A percentile compares a stretch with the other conserved stretches of the same genome.
These are phyloP conservation scores for Colletotrichum spaethianum DNA, from an alignment of 2,329 filamentous ascomycete genomes.

Conservation along the genomic window DNA sequence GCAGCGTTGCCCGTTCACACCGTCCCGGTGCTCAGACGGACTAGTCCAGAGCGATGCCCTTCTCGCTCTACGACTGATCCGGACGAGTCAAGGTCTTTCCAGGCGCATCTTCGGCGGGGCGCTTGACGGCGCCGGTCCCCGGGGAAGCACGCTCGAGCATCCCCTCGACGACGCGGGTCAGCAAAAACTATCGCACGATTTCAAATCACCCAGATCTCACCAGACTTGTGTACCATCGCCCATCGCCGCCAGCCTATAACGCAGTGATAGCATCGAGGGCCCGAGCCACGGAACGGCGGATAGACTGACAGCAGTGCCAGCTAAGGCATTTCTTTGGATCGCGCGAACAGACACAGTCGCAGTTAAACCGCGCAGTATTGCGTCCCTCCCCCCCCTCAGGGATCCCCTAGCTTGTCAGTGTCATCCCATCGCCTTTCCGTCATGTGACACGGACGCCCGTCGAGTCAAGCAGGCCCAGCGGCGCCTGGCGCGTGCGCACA, in stretches of 20 bases:
- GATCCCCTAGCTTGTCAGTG: conserved; percentile 38
- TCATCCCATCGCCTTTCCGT: conserved; percentile 23
- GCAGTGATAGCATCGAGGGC: conserved; percentile 3
- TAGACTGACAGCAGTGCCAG: conserved; percentile 10
- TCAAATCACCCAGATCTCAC: not conserved
- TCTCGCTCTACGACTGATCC: not conserved
- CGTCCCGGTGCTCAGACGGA: conserved; percentile 6
- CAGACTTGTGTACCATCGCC: not conserved
- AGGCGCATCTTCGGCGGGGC: not conserved
- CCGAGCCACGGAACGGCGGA: conserved; percentile 7
- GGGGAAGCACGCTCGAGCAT: conserved; percentile 26
- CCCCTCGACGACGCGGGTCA: conserved; percentile 2
- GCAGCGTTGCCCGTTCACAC: conserved; percentile 7
- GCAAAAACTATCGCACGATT: not conserved
- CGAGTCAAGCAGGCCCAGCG: conserved; percentile 29
- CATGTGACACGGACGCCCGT: conserved; percentile 30
- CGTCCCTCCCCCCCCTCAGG: conserved; percentile 1
- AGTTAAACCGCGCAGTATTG: conserved; percentile 16
- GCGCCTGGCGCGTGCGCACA: conserved; percentile 14
- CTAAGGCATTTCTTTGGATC: not conserved
- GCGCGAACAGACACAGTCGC: conserved; percentile 29
- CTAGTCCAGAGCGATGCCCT: not conserved
- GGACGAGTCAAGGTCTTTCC: conserved; percentile 1
- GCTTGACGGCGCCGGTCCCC: conserved; percentile 8
- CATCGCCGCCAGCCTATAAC: conserved; percentile 2